phyloP scores from a whole-genome alignment of 1,139 yeast genomes.

The Pichia sp. region DNA sequence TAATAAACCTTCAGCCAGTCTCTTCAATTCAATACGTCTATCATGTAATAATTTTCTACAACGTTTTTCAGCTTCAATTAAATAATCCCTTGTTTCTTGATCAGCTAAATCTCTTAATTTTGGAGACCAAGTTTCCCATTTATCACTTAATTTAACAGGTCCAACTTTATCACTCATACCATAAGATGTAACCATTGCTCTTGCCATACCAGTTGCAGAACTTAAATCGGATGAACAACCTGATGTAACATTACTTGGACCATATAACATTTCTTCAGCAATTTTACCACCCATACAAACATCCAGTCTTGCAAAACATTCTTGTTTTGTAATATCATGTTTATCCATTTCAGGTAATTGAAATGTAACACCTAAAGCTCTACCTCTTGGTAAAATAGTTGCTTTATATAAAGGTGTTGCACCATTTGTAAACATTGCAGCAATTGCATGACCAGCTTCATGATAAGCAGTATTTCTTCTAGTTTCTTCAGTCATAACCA shows the following conservation, averaged over 20 bases:
- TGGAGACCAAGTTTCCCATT: conserved; percentile 94
- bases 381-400: conserved; percentile 92
- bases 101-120: conserved; percentile 85
- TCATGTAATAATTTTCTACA: conserved; percentile 63
- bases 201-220: conserved; percentile 85
- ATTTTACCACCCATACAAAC: conserved; percentile 99
- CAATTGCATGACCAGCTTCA: conserved; percentile 98
- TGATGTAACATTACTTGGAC: conserved; percentile 85
- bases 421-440: conserved; percentile 93
- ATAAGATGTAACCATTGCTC: conserved; percentile 94
- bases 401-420: conserved; percentile 96
- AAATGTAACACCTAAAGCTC: conserved; percentile 94
- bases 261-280: conserved; percentile 91
- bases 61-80: conserved; percentile 71
- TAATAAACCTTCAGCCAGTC: conserved; percentile 87
- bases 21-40: conserved; percentile 63
- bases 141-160: conserved; percentile 79
- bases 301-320: conserved; percentile 85
- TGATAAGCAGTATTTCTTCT: conserved; percentile 94
- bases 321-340: conserved; percentile 83
- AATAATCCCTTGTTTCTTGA: conserved; percentile 72
- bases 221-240: conserved; percentile 91
- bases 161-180: conserved; percentile 96
- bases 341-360: conserved; percentile 98
- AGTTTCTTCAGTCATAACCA: conserved; percentile 95